Evolutionary conservation across 2,329 filamentous ascomycete genomes (phyloP).

Genomic region (Fonsecaea pugnacius): DNA sequence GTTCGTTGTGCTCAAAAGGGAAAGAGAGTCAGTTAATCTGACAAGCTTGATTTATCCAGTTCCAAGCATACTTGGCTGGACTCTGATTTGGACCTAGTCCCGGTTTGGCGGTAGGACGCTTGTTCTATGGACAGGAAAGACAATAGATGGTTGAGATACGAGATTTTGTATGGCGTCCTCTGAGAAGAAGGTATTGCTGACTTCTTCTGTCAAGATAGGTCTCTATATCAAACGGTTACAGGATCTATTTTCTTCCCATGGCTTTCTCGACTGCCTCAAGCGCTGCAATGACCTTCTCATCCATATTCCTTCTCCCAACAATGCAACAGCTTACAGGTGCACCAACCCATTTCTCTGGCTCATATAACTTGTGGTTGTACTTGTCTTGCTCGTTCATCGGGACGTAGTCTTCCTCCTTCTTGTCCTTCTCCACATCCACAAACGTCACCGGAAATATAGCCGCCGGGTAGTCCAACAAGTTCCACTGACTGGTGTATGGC

Average conservation of each 20-base stretch:
- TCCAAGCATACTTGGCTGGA: not conserved
- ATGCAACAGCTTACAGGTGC: slow-evolving; percentile 60
- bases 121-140: not conserved
- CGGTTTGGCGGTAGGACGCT: not conserved
- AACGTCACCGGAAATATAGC: slow-evolving; percentile 63
- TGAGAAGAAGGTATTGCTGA: not conserved
- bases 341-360: slow-evolving; percentile 53
- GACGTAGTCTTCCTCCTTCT: slow-evolving; percentile 35
- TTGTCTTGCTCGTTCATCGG: slow-evolving; percentile 46
- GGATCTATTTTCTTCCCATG: slow-evolving; percentile 36
- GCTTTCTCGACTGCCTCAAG: slow-evolving; percentile 43
- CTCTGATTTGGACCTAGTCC: not conserved
- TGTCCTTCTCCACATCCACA: slow-evolving; percentile 51
- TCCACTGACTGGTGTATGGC: slow-evolving; percentile 71
- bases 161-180: not conserved
- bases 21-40: slow-evolving; percentile 9
- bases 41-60: not conserved
- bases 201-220: not conserved
- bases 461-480: slow-evolving; percentile 69
- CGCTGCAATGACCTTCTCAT: slow-evolving; percentile 57
- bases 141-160: not conserved
- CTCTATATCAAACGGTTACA: not conserved
- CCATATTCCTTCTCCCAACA: slow-evolving; percentile 58
- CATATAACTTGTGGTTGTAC: slow-evolving; percentile 52
- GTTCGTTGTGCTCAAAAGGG: slow-evolving; percentile 4